phyloP scores from a whole-genome alignment of 2,329 filamentous ascomycete species.

The Pseudophaeomoniella oleicola region DNA sequence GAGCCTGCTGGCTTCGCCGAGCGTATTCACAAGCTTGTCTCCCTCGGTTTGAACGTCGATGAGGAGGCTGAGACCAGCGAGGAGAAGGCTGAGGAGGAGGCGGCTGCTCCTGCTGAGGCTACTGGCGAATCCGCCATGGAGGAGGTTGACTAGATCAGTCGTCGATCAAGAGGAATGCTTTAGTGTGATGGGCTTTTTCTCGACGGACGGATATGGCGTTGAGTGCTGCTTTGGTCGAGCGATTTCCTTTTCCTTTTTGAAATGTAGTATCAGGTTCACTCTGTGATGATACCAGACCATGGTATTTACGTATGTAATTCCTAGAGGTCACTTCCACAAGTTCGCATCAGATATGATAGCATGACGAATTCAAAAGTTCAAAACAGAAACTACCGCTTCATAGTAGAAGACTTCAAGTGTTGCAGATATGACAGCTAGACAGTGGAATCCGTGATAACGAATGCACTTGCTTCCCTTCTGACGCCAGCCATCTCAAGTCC shows the following conservation, averaged over 20 bases:
- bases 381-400: too few relatives aligned
- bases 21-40: conserved; percentile 99
- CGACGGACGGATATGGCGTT: conserved; percentile 1
- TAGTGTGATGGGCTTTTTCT: too few relatives aligned
- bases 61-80: conserved; percentile 65
- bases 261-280: background rate
- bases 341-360: background rate
- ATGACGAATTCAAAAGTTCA: background rate
- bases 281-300: background rate
- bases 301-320: background rate
- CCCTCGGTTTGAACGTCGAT: conserved; percentile 92
- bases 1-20: conserved; percentile 96
- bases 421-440: too few relatives aligned
- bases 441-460: too few relatives aligned
- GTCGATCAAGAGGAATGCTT: background rate
- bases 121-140: conserved; percentile 93
- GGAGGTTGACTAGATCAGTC: conserved; percentile 80
- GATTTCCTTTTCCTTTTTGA: too few relatives aligned
- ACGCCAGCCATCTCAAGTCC: too few relatives aligned
- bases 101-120: conserved; percentile 44
- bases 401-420: too few relatives aligned
- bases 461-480: too few relatives aligned
- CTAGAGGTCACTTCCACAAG: background rate
- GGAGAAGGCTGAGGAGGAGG: conserved; percentile 41
- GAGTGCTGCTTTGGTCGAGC: background rate